phyloP scores from a whole-genome alignment of 768 basidiomycete species.

The Pisolithus tinctorius region DNA sequence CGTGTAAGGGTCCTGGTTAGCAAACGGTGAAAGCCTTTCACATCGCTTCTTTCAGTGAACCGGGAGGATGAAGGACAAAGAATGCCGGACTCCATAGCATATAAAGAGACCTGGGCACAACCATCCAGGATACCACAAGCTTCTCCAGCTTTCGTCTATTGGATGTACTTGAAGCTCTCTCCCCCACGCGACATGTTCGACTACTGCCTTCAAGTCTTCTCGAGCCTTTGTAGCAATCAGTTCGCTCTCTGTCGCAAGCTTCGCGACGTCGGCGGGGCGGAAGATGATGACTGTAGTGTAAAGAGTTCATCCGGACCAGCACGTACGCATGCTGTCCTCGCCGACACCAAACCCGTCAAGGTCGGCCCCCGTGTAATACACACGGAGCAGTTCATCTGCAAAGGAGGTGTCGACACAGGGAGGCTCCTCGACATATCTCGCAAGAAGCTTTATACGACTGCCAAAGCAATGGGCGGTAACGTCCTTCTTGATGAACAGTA shows the following conservation, averaged over 20 bases:
- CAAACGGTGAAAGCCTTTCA: constrained; percentile 7
- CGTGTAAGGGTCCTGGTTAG: constrained; percentile 17
- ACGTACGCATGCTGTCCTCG: constrained; percentile 19
- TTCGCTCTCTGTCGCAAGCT: constrained; percentile 13
- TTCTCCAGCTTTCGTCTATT: constrained; percentile 8
- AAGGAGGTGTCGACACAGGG: constrained; percentile 30
- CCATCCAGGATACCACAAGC: constrained; percentile 1
- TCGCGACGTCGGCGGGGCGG: constrained; percentile 13
- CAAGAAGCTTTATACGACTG: constrained; percentile 25
- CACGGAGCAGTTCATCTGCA: constrained; percentile 29
- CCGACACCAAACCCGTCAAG: constrained; percentile 16
- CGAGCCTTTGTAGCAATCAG: constrained; percentile 16
- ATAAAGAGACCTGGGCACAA: constrained; percentile 15
- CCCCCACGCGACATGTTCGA: constrained; percentile 21
- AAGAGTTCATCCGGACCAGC: constrained; percentile 31
- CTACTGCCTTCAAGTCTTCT: constrained; percentile 17
- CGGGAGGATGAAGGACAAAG: constrained; percentile 7
- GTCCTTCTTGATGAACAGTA: constrained; percentile 32
- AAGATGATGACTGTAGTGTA: constrained; percentile 17
- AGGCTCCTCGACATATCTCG: constrained; percentile 30
- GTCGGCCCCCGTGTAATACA: constrained; percentile 30
- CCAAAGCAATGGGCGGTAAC: constrained; percentile 30
- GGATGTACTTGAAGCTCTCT: constrained; percentile 19
- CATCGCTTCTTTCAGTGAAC: constrained; percentile 13
- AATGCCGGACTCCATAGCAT: constrained; percentile 14